phyloP scores from a whole-genome alignment of 75 land plant species.

The Azolla pinnata region DNA sequence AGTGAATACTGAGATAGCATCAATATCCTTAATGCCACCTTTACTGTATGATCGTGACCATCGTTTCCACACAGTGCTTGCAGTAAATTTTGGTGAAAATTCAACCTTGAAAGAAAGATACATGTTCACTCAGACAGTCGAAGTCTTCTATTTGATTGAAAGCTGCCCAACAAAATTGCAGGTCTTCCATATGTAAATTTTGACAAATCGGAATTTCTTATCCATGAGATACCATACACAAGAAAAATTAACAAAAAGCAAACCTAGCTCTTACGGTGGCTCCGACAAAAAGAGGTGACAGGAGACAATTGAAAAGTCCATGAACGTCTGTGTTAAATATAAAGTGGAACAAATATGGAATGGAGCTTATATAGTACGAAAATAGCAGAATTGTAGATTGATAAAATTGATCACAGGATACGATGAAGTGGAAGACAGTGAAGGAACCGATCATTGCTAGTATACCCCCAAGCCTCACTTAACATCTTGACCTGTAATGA shows the following conservation, averaged over 20 bases:
- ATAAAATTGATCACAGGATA: conserved; percentile 42
- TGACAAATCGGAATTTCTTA: no score
- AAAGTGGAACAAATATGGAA: no score
- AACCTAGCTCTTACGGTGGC: conserved; percentile 24
- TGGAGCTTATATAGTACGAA: no score
- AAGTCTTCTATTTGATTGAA: no score
- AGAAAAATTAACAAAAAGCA: not conserved
- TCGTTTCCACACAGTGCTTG: conserved; percentile 38
- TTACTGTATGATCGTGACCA: conserved; percentile 35
- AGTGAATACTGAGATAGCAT: conserved; percentile 39
- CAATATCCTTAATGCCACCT: conserved; percentile 17
- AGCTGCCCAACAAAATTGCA: no score
- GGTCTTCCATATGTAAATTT: no score
- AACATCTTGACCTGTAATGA: conserved; percentile 70
- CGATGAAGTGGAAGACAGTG: conserved; percentile 95
- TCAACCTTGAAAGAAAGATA: conserved; percentile 28
- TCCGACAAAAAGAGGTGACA: conserved; percentile 93
- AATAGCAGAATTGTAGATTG: not conserved
- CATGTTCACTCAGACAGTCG: no score
- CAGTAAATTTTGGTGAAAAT: conserved; percentile 43
- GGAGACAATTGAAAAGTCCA: conserved; percentile 90
- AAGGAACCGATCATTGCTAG: conserved; percentile 64
- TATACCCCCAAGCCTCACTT: conserved; percentile 83
- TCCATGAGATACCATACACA: no score
- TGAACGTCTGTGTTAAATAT: conserved; percentile 71